A percentile compares a stretch with the other conserved stretches of the same genome.
Evolutionary conservation across 164 flowering plant genomes (phyloP).

Genomic region (Annona cherimola): DNA sequence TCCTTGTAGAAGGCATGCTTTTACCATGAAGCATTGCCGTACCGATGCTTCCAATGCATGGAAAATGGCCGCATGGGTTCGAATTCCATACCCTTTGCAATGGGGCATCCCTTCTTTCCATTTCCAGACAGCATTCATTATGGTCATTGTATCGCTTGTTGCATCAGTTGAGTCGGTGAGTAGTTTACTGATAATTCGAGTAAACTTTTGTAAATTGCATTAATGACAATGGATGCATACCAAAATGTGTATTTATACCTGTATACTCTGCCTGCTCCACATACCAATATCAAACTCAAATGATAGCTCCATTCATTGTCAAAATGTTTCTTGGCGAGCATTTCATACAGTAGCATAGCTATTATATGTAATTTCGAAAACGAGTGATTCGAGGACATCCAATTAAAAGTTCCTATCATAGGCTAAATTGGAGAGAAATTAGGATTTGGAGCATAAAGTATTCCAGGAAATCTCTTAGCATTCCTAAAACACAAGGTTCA

Average conservation of each 20-base stretch:
- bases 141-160: constrained; percentile 68
- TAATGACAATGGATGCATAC: too few relatives aligned
- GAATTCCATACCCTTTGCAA: constrained; percentile 88
- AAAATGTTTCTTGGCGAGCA: neutral
- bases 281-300: neutral
- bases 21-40: constrained; percentile 87
- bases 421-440: too few relatives aligned
- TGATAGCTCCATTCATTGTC: neutral
- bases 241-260: neutral
- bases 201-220: too few relatives aligned
- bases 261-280: neutral
- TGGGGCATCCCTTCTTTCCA: constrained; percentile 89
- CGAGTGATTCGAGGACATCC: neutral
- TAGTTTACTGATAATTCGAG: constrained; percentile 8
- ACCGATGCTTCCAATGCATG: constrained; percentile 87
- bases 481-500: neutral
- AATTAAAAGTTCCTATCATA: neutral
- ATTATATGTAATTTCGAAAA: neutral
- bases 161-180: constrained; percentile 86
- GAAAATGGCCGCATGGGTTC: constrained; percentile 77
- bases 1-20: constrained; percentile 69
- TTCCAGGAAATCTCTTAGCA: too few relatives aligned
- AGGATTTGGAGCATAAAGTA: neutral
- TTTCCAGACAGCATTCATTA: constrained; percentile 65
- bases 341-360: neutral